phyloP scores from a whole-genome alignment of 768 basidiomycete genomes.

The Serendipita sp. region DNA sequence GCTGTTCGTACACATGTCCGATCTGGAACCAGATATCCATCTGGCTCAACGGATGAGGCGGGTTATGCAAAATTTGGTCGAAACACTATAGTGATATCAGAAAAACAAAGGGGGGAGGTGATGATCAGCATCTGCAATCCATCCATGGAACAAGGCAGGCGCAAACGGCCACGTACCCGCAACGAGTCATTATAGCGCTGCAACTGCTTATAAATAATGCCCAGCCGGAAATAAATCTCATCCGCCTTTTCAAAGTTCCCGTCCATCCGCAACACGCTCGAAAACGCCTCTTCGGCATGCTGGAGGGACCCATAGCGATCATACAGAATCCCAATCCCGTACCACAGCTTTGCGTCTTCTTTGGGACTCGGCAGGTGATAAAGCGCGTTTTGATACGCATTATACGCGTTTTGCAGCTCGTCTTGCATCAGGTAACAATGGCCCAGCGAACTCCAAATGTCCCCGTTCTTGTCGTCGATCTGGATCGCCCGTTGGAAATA shows the following conservation, averaged over 20 bases:
- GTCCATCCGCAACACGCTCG: constrained; percentile 85
- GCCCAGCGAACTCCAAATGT: constrained; percentile 95
- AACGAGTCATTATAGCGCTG: constrained; percentile 82
- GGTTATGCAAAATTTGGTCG: constrained; percentile 89
- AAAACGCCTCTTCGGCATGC: constrained; percentile 97
- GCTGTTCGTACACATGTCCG: constrained; percentile 95
- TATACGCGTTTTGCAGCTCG: constrained; percentile 95
- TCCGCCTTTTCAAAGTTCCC: constrained; percentile 95
- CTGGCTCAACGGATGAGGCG: constrained; percentile 87
- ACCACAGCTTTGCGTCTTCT: constrained; percentile 98
- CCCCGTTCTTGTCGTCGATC: constrained; percentile 90
- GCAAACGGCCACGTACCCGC: constrained; percentile 31
- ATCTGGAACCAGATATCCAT: constrained; percentile 99
- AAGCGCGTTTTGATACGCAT: constrained; percentile 95
- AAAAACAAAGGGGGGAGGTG: background rate
- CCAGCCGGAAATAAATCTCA: constrained; percentile 93
- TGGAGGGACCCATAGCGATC: constrained; percentile 97
- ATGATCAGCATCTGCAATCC: background rate
- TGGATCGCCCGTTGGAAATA: constrained; percentile 87
- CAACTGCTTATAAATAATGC: constrained; percentile 99
- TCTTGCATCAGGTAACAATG: constrained; percentile 99
- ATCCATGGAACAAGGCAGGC: too few species aligned
- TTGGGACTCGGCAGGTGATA: constrained; percentile 93
- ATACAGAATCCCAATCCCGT: constrained; percentile 97
- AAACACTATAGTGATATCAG: constrained; percentile 41